A percentile compares a stretch with the other conserved stretches of the same genome.
These are phyloP conservation scores for Auriscalpium orientale DNA, from an alignment of 768 basidiomycete species.

Conservation along the genomic window DNA sequence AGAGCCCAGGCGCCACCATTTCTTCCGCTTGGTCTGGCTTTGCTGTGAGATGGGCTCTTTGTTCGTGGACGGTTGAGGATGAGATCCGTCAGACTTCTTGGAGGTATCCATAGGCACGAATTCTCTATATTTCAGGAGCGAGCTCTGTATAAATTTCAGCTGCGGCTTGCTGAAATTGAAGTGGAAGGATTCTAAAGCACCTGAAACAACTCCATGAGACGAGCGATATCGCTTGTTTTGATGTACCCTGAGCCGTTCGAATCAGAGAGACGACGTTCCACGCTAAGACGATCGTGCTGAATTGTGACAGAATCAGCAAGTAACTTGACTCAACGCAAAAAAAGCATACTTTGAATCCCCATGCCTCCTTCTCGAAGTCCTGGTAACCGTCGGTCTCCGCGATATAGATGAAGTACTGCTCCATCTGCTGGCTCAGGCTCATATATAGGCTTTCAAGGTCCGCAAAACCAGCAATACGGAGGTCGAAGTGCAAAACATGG, in stretches of 20 bases:
- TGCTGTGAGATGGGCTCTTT: slow-evolving; percentile 4
- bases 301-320: slow-evolving; percentile 2
- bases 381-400: slow-evolving; percentile 54
- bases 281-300: slow-evolving; percentile 69
- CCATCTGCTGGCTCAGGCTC: slow-evolving; percentile 75
- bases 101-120: slow-evolving; percentile 17
- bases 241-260: slow-evolving; percentile 38
- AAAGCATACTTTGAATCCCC: slow-evolving; percentile 64
- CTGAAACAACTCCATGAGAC: slow-evolving; percentile 82
- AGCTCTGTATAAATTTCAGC: slow-evolving; percentile 15
- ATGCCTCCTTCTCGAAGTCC: slow-evolving; percentile 67
- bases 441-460: slow-evolving; percentile 72
- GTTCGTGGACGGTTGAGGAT: not conserved
- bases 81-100: not conserved
- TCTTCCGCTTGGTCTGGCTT: slow-evolving; percentile 1
- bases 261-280: slow-evolving; percentile 55
- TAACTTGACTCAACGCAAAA: not conserved
- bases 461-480: slow-evolving; percentile 79
- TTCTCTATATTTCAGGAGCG: slow-evolving; percentile 23
- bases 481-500: slow-evolving; percentile 78
- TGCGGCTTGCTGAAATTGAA: not conserved
- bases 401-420: slow-evolving; percentile 67
- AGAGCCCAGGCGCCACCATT: slow-evolving; percentile 11
- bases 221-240: slow-evolving; percentile 72
- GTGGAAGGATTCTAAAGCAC: slow-evolving; percentile 23